phyloP scores from a whole-genome alignment of 495 filamentous ascomycete species.

The Cryomyces minteri region DNA sequence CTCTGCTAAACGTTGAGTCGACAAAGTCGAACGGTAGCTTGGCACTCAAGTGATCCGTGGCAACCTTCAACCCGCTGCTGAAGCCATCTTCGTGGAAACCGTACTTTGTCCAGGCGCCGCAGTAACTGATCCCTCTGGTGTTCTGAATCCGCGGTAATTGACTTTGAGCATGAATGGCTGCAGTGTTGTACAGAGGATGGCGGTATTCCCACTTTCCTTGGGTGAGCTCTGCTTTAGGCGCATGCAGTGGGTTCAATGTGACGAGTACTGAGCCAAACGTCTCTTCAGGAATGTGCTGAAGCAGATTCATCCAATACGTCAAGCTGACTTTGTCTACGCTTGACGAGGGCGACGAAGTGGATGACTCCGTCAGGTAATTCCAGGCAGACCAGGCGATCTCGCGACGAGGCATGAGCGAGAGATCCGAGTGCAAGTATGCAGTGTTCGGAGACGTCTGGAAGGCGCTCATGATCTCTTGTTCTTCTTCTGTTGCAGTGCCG shows the following conservation, averaged over 20 bases:
- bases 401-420: conserved; percentile 39
- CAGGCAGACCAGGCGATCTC: conserved; percentile 46
- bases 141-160: conserved; percentile 46
- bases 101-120: conserved; percentile 62
- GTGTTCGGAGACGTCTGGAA: conserved; percentile 50
- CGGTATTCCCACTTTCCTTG: conserved; percentile 50
- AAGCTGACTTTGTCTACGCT: conserved; percentile 35
- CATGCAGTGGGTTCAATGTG: conserved; percentile 53
- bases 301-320: conserved; percentile 72
- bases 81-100: conserved; percentile 74
- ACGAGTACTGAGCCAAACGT: conserved; percentile 50
- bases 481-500: conserved; percentile 33
- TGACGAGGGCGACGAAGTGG: neutral
- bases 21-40: conserved; percentile 45
- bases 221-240: conserved; percentile 35
- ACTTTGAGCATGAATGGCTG: conserved; percentile 39
- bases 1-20: conserved; percentile 42
- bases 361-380: conserved; percentile 35
- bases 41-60: conserved; percentile 42
- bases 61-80: conserved; percentile 48
- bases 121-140: conserved; percentile 53
- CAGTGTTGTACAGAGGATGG: conserved; percentile 47
- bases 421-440: conserved; percentile 56
- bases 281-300: conserved; percentile 46
- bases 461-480: conserved; percentile 40